These are phyloP conservation scores for Physcomitrium patens DNA, from an alignment of 225 moss, liverwort and hornwort species.

Conservation along the genomic window DNA sequence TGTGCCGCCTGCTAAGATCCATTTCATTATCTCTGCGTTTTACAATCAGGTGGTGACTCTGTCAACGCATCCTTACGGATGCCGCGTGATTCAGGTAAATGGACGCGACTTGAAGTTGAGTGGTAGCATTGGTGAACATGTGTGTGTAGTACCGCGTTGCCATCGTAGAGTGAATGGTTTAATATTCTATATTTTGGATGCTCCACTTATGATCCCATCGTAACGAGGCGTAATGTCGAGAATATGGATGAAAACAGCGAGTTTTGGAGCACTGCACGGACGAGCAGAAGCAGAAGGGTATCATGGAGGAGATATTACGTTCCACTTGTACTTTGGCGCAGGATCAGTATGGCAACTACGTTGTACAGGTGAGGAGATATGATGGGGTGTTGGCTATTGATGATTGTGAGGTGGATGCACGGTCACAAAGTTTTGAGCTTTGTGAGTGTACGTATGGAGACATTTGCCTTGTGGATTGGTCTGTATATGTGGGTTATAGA, in stretches of 20 bases:
- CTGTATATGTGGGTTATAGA: too few relatives aligned
- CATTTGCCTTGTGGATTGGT: too few relatives aligned
- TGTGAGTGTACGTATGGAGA: too few relatives aligned
- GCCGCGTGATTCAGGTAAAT: constrained; percentile 88
- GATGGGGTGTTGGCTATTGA: background rate
- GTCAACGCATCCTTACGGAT: constrained; percentile 94
- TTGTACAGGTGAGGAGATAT: constrained; percentile 65
- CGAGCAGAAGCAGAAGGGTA: too few relatives aligned
- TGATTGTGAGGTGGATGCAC: background rate
- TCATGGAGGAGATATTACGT: constrained; percentile 91
- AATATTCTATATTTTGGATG: background rate
- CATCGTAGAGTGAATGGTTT: too few relatives aligned
- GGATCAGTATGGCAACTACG: constrained; percentile 94
- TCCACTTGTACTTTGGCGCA: constrained; percentile 85
- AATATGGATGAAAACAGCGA: constrained; percentile 51
- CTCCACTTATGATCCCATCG: background rate
- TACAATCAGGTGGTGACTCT: constrained; percentile 90
- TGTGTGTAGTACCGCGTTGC: too few relatives aligned
- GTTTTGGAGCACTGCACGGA: constrained; percentile 92
- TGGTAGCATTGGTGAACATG: background rate
- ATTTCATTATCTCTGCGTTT: constrained; percentile 94
- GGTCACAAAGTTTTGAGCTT: background rate
- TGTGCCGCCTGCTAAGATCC: constrained; percentile 90
- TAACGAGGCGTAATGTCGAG: background rate
- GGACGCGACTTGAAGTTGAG: background rate